Conservation (phyloP, 257 asterid genomes). For the Solanum arcanum region DNA sequence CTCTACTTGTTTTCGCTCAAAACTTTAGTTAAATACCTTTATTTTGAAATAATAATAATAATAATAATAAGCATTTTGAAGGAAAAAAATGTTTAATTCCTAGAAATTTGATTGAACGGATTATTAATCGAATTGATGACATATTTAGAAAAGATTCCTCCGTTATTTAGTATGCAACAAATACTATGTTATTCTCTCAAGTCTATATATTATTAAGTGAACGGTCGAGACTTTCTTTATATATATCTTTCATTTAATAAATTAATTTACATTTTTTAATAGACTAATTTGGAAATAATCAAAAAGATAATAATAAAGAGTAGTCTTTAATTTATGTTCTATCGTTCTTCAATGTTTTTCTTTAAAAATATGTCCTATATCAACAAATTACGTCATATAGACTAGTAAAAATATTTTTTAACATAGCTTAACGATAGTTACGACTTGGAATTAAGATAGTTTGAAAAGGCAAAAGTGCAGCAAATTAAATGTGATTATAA, state of each 20-base stretch:
- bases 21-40: not conserved
- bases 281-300: not conserved
- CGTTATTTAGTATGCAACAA: not conserved
- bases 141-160: no score
- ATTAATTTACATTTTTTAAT: no score
- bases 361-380: not conserved
- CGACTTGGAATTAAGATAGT: not conserved
- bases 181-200: not conserved
- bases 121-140: no score
- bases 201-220: not conserved
- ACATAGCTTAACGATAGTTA: not conserved
- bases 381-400: no score
- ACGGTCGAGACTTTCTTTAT: not conserved
- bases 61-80: not conserved
- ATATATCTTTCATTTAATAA: no score
- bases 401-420: no score
- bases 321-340: not conserved
- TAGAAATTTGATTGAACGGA: no score
- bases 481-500: not conserved
- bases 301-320: no score
- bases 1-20: not conserved
- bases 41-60: no score
- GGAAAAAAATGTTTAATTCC: not conserved
- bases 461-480: not conserved
- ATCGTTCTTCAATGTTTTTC: not conserved